phyloP scores from a whole-genome alignment of 331 rosid genomes.

The Arachis monticola region DNA sequence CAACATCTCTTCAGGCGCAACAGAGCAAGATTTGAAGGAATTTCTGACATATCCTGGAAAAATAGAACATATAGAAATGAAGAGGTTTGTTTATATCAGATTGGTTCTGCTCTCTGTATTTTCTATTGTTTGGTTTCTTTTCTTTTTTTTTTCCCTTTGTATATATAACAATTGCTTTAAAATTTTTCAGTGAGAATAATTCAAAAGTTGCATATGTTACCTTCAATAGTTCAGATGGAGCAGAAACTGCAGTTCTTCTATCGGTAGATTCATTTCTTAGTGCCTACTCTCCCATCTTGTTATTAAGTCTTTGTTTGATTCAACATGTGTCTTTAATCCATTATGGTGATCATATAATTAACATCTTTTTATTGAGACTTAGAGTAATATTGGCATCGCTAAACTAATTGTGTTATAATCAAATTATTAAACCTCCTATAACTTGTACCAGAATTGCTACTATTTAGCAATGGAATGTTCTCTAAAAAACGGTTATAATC shows the following conservation, averaged over 20 bases:
- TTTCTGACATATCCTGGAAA: constrained; percentile 44
- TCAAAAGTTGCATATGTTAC: constrained; percentile 39
- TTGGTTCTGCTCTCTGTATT: neutral
- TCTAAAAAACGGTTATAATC: too few species aligned
- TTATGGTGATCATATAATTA: neutral
- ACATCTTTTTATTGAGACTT: neutral
- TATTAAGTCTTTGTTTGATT: neutral
- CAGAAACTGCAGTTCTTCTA: constrained; percentile 53
- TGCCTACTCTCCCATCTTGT: neutral
- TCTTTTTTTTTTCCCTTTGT: neutral
- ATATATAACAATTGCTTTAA: neutral
- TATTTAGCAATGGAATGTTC: neutral
- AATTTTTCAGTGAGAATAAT: constrained; percentile 27
- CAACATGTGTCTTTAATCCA: constrained; percentile 8
- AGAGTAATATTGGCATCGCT: neutral
- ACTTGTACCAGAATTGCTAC: neutral
- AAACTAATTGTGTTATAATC: neutral
- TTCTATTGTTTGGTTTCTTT: neutral
- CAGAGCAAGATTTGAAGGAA: constrained; percentile 44
- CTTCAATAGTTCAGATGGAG: constrained; percentile 43
- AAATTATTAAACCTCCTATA: neutral
- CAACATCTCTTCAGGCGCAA: constrained; percentile 41
- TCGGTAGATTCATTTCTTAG: constrained; percentile 42
- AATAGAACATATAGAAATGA: constrained; percentile 40
- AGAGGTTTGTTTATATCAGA: constrained; percentile 30